These are phyloP conservation scores for Grosmannia clavigera DNA, from an alignment of 2,329 filamentous ascomycete species.

Conservation along the genomic window DNA sequence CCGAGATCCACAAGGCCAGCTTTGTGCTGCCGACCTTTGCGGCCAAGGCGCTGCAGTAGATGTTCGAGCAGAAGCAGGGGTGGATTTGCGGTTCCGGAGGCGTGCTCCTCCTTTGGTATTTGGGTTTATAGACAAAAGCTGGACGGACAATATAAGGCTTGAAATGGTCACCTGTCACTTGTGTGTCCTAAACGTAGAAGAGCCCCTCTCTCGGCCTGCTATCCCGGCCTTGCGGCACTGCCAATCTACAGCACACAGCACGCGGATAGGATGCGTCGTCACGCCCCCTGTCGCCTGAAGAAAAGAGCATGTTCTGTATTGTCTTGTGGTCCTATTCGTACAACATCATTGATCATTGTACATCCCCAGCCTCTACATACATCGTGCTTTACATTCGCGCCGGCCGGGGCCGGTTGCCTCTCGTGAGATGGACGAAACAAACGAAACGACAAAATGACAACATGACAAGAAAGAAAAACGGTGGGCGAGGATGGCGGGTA, in stretches of 20 bases:
- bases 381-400: background rate
- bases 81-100: background rate
- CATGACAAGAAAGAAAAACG: background rate
- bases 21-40: conserved; percentile 93
- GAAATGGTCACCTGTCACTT: no score
- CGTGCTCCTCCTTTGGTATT: background rate
- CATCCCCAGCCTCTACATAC: background rate
- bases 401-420: background rate
- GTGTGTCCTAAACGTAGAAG: no score
- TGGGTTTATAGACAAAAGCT: background rate
- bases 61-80: background rate
- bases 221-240: no score
- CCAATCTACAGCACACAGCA: no score
- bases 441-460: background rate
- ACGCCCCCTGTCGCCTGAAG: no score
- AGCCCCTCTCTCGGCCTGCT: no score
- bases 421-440: background rate
- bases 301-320: background rate
- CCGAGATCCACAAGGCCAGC: conserved; percentile 87
- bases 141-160: background rate
- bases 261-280: no score
- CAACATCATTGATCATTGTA: background rate
- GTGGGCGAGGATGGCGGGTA: background rate
- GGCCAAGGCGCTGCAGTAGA: conserved; percentile 55
- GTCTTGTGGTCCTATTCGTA: background rate